Conservation (phyloP, 768 basidiomycete genomes). For the Dentipellis sp. region DNA sequence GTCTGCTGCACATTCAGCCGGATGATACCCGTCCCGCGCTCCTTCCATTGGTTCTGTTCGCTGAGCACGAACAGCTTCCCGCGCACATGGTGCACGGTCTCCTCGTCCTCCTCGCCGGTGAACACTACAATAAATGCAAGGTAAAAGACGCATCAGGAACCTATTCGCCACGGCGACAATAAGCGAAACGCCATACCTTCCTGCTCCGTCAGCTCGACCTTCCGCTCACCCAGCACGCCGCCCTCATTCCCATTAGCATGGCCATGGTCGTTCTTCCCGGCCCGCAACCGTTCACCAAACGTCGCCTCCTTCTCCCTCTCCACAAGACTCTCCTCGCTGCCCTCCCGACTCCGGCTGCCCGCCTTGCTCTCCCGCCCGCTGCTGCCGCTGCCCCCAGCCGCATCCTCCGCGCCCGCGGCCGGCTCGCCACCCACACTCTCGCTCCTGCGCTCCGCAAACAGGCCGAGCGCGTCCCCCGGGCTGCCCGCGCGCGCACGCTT, state of each 20-base stretch:
- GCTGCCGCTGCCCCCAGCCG: constrained; percentile 14
- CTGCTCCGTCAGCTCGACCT: constrained; percentile 53
- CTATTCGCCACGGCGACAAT: not conserved
- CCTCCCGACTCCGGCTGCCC: not conserved
- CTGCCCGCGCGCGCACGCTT: constrained; percentile 50
- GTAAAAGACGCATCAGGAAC: not conserved
- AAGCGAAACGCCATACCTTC: constrained; percentile 38
- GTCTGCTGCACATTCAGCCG: constrained; percentile 56
- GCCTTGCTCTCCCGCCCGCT: constrained; percentile 9
- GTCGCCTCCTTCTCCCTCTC: constrained; percentile 10
- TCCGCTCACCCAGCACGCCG: constrained; percentile 32
- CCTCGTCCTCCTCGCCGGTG: constrained; percentile 80
- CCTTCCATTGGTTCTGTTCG: constrained; percentile 59
- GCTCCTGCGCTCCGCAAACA: constrained; percentile 15
- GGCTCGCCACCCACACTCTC: constrained; percentile 8
- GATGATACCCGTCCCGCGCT: constrained; percentile 63
- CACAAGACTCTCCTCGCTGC: constrained; percentile 13
- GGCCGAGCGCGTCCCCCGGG: constrained; percentile 19
- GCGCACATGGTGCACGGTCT: constrained; percentile 65
- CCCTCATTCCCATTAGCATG: constrained; percentile 35
- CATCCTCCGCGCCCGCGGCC: constrained; percentile 18
- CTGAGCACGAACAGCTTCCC: constrained; percentile 65
- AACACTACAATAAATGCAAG: constrained; percentile 32
- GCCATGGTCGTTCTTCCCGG: constrained; percentile 50
- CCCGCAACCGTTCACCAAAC: constrained; percentile 63